A percentile compares a stretch with the other conserved stretches of the same genome.
Conservation (phyloP, 805 yeast species). For the Wickerhamiella kurtzmanii region DNA sequence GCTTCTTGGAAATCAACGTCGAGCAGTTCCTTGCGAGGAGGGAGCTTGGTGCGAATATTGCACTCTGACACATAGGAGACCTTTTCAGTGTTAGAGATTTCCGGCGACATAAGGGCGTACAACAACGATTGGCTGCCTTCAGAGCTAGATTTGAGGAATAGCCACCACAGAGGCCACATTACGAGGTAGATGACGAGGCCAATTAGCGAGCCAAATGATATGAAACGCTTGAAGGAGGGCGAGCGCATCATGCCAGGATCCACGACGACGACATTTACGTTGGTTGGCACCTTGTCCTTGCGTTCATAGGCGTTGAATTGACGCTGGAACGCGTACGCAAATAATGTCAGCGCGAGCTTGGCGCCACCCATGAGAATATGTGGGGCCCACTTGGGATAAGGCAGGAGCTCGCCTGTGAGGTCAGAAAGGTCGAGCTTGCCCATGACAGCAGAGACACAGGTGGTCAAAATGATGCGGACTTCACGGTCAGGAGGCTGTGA, state of each 20-base stretch:
- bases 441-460: slow-evolving; percentile 65
- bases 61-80: slow-evolving; percentile 70
- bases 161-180: slow-evolving; percentile 70
- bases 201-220: slow-evolving; percentile 60
- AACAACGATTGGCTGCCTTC: slow-evolving; percentile 73
- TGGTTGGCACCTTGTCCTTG: slow-evolving; percentile 53
- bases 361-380: slow-evolving; percentile 73
- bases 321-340: slow-evolving; percentile 68
- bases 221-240: slow-evolving; percentile 64
- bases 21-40: slow-evolving; percentile 49
- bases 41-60: slow-evolving; percentile 28
- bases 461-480: slow-evolving; percentile 65
- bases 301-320: slow-evolving; percentile 45
- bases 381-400: slow-evolving; percentile 50
- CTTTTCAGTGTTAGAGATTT: slow-evolving; percentile 45
- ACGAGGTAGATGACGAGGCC: slow-evolving; percentile 53
- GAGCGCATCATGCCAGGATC: slow-evolving; percentile 92
- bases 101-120: slow-evolving; percentile 59
- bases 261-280: slow-evolving; percentile 56
- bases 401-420: slow-evolving; percentile 38
- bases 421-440: slow-evolving; percentile 53
- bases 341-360: slow-evolving; percentile 60
- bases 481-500: slow-evolving; percentile 93
- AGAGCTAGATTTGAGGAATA: slow-evolving; percentile 57
- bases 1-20: slow-evolving; percentile 47